These are phyloP conservation scores for Cystofilobasidium ferigula DNA, from an alignment of 768 basidiomycete genomes.

Conservation along the genomic window DNA sequence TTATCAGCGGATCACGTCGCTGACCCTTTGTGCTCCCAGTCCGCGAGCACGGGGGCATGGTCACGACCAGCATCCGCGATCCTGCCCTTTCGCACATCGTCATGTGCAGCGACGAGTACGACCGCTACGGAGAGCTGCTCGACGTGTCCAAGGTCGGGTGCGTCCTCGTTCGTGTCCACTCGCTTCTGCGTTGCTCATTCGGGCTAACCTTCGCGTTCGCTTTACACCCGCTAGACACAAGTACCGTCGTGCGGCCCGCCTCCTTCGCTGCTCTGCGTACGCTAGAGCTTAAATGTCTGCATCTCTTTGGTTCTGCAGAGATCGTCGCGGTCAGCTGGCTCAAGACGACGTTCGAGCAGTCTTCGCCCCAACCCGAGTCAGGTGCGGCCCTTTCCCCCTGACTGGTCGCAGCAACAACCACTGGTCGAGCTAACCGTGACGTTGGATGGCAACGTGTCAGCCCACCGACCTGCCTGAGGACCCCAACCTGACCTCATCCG, in stretches of 20 bases:
- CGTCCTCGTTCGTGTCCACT: background rate
- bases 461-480: too few relatives aligned
- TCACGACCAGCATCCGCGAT: slow-evolving; percentile 55
- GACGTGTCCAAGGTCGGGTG: background rate
- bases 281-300: too few relatives aligned
- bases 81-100: slow-evolving; percentile 77
- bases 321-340: slow-evolving; percentile 1
- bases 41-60: slow-evolving; percentile 56
- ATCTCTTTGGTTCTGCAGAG: background rate
- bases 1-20: background rate
- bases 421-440: too few relatives aligned
- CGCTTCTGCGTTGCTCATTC: background rate
- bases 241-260: too few relatives aligned
- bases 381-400: background rate
- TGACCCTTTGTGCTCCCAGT: slow-evolving; percentile 35
- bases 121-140: background rate
- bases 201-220: background rate
- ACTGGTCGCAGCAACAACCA: too few relatives aligned
- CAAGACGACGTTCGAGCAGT: background rate
- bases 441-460: too few relatives aligned
- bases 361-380: background rate
- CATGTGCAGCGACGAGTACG: slow-evolving; percentile 34
- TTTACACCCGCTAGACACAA: background rate
- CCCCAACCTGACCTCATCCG: too few relatives aligned
- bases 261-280: too few relatives aligned